Base-by-base conservation (phyloP, 768 basidiomycete genomes). In the Lentinula sp. region DNA sequence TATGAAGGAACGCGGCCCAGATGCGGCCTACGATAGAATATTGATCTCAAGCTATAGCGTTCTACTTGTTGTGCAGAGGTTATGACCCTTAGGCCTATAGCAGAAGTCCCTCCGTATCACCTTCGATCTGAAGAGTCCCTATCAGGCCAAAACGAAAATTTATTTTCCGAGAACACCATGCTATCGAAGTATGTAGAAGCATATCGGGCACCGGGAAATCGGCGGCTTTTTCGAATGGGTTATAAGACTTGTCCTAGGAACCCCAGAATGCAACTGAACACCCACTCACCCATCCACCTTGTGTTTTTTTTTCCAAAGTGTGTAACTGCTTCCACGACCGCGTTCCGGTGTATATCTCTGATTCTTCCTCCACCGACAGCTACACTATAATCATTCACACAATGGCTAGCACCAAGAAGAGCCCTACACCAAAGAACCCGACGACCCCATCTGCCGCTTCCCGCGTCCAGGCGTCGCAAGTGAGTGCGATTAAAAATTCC, bases 391-490 rank as follows among this genome's bases (percentile, higher is more conserved):
- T n/a, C 18, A 23, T 21, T 10, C 1, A 28, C 18, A 9, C 31
- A 15, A 56, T 43, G 40, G n/a, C 40, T 5, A 32, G 21, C 53
- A 57, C 2, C 46, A 59, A 59, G 34, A 59, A 59, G 28, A 56
- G 34, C 15, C 35, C 55, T 28, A 56, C 39, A 3, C 39, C 55
- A 9, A 57, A 59, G 46, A 60, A 9, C 59, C 59, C 59, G n/a
- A 52, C 34, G 15, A 60, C 48, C 16, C 48, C 31, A 4, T 15
- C 59, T 18, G 48, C 46, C 18, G 59, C 59, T 23, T 51, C 59
- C 37, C 59, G 59, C 10, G n/a, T 60, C 49, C 59, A 60, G 39
- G 52, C 59, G 9, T 52, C 59, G 28, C 59, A 60, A 37, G 59
- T 52, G 45, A 59, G 45, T 50, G 15, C 4, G 11, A 3, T 10